Evolutionary conservation across 352 stramenopile species (phyloP).

Genomic region (Phytophthora constricta): DNA sequence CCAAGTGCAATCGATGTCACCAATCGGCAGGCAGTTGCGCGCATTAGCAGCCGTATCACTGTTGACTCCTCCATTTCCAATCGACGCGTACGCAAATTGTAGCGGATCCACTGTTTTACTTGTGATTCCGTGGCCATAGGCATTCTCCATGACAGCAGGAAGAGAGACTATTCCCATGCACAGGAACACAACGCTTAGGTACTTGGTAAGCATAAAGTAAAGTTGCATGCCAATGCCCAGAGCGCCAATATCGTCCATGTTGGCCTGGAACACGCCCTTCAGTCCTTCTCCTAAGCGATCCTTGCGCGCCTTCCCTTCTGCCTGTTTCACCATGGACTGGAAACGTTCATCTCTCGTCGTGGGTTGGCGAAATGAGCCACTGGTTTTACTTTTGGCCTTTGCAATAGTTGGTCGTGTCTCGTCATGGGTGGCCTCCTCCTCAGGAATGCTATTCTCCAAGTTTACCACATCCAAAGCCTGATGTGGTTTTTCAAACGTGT

Average conservation of each 20-base stretch:
- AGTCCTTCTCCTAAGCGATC: conserved; percentile 47
- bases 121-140: conserved; percentile 54
- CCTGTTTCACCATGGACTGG: conserved; percentile 28
- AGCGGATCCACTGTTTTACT: conserved; percentile 50
- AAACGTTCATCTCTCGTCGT: conserved; percentile 25
- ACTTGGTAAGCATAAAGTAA: conserved; percentile 70
- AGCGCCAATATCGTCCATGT: conserved; percentile 52
- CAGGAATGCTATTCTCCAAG: conserved; percentile 16
- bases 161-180: conserved; percentile 53
- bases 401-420: conserved; percentile 3
- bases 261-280: conserved; percentile 40
- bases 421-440: not conserved
- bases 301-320: conserved; percentile 27
- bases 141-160: conserved; percentile 48
- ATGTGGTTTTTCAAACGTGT: not conserved
- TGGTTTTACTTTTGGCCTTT: conserved; percentile 5
- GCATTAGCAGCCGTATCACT: conserved; percentile 25
- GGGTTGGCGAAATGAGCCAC: conserved; percentile 13
- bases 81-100: conserved; percentile 47
- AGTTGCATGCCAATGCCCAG: conserved; percentile 64
- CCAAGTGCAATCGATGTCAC: conserved; percentile 54
- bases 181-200: conserved; percentile 42
- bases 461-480: conserved; percentile 26
- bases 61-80: conserved; percentile 56
- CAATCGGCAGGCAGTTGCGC: conserved; percentile 42